A percentile compares a stretch with the other conserved stretches of the same genome.
These are phyloP conservation scores for Colletotrichum sp. DNA, from an alignment of 2,329 filamentous ascomycete species.

Conservation along the genomic window DNA sequence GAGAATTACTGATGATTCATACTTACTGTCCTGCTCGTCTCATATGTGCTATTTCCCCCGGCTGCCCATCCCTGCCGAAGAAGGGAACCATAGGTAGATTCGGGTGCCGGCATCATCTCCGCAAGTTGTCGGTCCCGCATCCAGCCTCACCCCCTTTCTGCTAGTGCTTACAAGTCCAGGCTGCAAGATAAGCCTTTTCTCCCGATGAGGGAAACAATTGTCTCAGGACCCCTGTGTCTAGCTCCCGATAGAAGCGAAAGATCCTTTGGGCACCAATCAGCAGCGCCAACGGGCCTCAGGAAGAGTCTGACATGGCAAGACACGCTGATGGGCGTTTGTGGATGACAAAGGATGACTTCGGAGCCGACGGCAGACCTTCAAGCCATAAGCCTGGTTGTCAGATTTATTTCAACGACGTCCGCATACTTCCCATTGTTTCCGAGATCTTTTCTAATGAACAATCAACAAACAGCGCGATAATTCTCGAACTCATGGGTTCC, in stretches of 20 bases:
- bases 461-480: not conserved
- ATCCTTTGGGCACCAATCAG: not conserved
- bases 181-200: not conserved
- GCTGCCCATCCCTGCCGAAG: not conserved
- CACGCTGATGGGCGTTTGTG: not conserved
- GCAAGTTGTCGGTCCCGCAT: not conserved
- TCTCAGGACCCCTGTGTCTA: not conserved
- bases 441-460: not conserved
- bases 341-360: not conserved
- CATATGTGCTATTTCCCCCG: not conserved
- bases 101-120: not conserved
- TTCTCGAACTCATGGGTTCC: not conserved
- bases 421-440: not conserved
- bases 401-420: not conserved
- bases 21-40: not conserved
- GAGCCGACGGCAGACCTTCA: not conserved
- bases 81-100: not conserved
- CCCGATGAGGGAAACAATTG: not conserved
- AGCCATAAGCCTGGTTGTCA: not conserved
- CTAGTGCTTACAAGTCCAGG: not conserved
- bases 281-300: not conserved
- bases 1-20: conserved; percentile 12
- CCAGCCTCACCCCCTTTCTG: not conserved
- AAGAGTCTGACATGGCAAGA: not conserved
- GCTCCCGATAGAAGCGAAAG: not conserved